These are phyloP conservation scores for Saccharomycopsis microspora DNA, from an alignment of 805 yeast genomes.

Conservation along the genomic window DNA sequence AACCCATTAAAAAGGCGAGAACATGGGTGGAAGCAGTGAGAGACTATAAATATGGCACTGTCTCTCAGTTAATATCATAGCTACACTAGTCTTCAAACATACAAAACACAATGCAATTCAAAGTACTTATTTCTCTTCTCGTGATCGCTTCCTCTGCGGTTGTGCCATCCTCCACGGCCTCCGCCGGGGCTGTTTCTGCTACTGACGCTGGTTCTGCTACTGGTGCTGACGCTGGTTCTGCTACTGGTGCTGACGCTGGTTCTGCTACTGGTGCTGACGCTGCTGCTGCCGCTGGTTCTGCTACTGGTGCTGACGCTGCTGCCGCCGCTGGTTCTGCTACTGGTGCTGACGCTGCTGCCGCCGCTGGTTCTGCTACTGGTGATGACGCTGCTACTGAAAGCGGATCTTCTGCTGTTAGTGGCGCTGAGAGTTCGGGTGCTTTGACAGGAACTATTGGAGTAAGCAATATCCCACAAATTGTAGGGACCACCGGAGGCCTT, in stretches of 20 bases:
- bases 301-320: background rate
- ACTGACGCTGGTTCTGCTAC: conserved; percentile 78
- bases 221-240: conserved; percentile 27
- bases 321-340: background rate
- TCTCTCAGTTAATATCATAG: too few relatives aligned
- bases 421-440: background rate
- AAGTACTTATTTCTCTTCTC: too few relatives aligned
- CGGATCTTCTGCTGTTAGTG: background rate
- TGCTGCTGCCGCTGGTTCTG: background rate
- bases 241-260: background rate
- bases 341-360: background rate
- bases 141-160: too few relatives aligned
- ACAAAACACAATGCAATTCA: too few relatives aligned
- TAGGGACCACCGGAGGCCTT: background rate
- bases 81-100: too few relatives aligned
- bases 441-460: background rate
- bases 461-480: background rate
- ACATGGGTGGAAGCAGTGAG: too few relatives aligned
- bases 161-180: conserved; percentile 15
- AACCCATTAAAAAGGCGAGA: too few relatives aligned
- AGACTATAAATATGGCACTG: too few relatives aligned
- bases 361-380: background rate
- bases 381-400: background rate
- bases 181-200: conserved; percentile 87
- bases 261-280: background rate